Evolutionary conservation across 495 filamentous ascomycete species (phyloP).

Genomic region (Amniculicola lignicola): DNA sequence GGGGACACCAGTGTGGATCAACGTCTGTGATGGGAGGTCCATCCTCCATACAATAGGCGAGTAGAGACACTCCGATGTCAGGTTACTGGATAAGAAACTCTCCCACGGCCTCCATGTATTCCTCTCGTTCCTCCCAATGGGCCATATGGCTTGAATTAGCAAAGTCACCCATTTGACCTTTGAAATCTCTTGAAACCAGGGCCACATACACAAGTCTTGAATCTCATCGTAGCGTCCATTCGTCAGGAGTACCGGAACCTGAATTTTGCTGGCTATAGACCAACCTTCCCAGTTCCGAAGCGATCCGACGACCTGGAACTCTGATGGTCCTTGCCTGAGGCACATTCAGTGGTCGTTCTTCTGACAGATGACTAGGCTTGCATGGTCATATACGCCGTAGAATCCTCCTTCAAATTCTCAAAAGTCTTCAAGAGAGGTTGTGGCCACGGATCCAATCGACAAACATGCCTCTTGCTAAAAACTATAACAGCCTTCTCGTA

Average conservation of each 20-base stretch:
- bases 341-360: not conserved
- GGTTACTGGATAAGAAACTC: constrained; percentile 30
- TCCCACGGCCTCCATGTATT: constrained; percentile 32
- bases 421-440: constrained; percentile 36
- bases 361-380: no score
- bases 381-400: constrained; percentile 50
- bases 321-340: not conserved
- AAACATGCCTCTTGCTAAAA: constrained; percentile 46
- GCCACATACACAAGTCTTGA: constrained; percentile 44
- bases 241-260: constrained; percentile 45
- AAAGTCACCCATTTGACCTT: constrained; percentile 51
- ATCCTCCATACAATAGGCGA: no score
- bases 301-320: constrained; percentile 35
- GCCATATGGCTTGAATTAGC: constrained; percentile 47
- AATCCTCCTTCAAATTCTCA: constrained; percentile 43
- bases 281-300: constrained; percentile 47
- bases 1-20: no score
- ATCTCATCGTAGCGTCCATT: constrained; percentile 53
- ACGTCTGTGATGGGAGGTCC: no score
- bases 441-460: constrained; percentile 44
- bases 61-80: no score
- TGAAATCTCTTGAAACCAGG: constrained; percentile 46
- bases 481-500: constrained; percentile 47
- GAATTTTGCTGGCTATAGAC: constrained; percentile 40
- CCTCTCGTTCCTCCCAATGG: constrained; percentile 47